Evolutionary conservation across 306 rosid genomes (phyloP).

Genomic region (Calophaca sinica): DNA sequence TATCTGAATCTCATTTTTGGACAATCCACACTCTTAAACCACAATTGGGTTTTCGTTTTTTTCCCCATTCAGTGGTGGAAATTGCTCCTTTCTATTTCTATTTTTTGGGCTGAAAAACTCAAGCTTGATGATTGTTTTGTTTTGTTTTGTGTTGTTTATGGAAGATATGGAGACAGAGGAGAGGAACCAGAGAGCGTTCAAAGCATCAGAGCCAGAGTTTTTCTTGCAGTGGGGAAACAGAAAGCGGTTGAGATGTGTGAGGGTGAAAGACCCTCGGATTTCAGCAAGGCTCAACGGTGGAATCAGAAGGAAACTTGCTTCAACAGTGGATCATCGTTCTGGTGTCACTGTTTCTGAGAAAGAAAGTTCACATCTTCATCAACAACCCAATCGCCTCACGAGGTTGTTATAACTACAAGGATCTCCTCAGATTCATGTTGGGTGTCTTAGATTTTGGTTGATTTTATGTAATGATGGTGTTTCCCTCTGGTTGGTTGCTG

Average conservation of each 20-base stretch:
- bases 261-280: constrained; percentile 78
- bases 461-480: constrained; percentile 12
- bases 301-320: constrained; percentile 61
- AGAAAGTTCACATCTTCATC: constrained; percentile 52
- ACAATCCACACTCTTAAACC: neutral
- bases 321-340: constrained; percentile 58
- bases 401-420: constrained; percentile 54
- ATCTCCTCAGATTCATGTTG: neutral
- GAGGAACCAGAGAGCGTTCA: constrained; percentile 63
- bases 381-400: constrained; percentile 63
- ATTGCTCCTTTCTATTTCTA: neutral
- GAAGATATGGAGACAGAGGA: constrained; percentile 74
- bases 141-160: neutral
- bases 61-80: neutral
- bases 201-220: constrained; percentile 64
- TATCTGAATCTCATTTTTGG: constrained; percentile 23
- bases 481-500: neutral
- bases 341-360: constrained; percentile 55
- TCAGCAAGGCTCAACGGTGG: constrained; percentile 65
- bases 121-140: neutral
- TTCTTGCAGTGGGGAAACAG: constrained; percentile 86
- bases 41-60: neutral
- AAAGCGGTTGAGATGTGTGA: constrained; percentile 70
- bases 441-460: no score
- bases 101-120: neutral